phyloP scores from a whole-genome alignment of 2,329 filamentous ascomycete species.

The Mariannaea sp. region DNA sequence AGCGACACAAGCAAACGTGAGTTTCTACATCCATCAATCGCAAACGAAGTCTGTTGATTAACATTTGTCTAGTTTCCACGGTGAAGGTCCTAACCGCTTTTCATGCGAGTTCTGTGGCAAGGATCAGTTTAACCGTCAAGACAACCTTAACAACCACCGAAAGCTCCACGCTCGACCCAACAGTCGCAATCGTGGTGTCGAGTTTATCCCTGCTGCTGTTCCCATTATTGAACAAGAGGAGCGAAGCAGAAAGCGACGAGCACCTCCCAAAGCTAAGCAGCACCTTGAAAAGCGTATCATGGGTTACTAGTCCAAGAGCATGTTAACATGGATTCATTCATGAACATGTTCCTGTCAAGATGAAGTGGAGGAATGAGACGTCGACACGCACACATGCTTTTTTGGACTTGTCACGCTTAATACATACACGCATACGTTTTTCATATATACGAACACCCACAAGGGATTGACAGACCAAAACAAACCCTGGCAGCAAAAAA shows the following conservation, averaged over 20 bases:
- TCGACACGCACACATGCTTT: too few relatives aligned
- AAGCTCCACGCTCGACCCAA: conserved; percentile 48
- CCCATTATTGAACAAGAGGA: conserved; percentile 48
- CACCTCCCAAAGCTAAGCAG: conserved; percentile 45
- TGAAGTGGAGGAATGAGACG: too few relatives aligned
- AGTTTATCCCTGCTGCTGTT: conserved; percentile 47
- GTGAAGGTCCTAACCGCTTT: conserved; percentile 47
- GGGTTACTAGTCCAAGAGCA: conserved; percentile 34
- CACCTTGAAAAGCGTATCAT: conserved; percentile 36
- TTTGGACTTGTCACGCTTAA: not conserved
- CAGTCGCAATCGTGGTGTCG: conserved; percentile 46
- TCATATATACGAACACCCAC: conserved; percentile 18
- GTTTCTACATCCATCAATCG: conserved; percentile 29
- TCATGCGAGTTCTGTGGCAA: conserved; percentile 50
- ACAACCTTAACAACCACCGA: conserved; percentile 50
- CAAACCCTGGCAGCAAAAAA: conserved; percentile 5
- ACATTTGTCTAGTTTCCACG: conserved; percentile 39
- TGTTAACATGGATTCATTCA: too few relatives aligned
- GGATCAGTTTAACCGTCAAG: conserved; percentile 48
- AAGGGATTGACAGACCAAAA: not conserved
- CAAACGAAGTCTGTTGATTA: not conserved
- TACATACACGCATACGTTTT: conserved; percentile 20
- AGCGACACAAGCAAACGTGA: conserved; percentile 59
- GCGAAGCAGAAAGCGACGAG: conserved; percentile 47
- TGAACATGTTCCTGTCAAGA: too few relatives aligned